Evolutionary conservation across 2,329 filamentous ascomycete species (phyloP).

Genomic region (Cyphellophora attinorum): DNA sequence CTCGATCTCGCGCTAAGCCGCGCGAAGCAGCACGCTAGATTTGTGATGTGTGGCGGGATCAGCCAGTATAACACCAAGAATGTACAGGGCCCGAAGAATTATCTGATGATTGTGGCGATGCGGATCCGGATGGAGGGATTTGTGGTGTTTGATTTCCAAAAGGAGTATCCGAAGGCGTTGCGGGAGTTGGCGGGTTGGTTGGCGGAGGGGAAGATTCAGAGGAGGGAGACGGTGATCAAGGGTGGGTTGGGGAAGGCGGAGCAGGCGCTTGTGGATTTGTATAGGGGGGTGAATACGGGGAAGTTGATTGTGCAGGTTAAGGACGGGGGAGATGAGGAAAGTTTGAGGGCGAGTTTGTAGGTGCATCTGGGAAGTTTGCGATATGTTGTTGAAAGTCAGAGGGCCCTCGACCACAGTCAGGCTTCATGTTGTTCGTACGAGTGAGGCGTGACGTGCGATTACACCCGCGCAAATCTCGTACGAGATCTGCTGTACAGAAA

Average conservation of each 20-base stretch:
- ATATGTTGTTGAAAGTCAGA: too few species aligned
- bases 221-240: conserved; percentile 60
- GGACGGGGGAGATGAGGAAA: conserved; percentile 20
- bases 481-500: too few species aligned
- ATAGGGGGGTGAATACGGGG: conserved; percentile 61
- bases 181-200: conserved; percentile 58
- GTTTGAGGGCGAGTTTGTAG: conserved; percentile 10
- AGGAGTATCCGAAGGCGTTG: conserved; percentile 48
- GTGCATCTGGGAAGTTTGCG: too few species aligned
- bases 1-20: conserved; percentile 55
- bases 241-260: conserved; percentile 60
- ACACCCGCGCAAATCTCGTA: too few species aligned
- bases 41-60: conserved; percentile 64
- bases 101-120: conserved; percentile 44
- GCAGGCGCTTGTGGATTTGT: conserved; percentile 53
- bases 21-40: conserved; percentile 54
- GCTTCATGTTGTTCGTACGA: too few species aligned
- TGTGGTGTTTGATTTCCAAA: conserved; percentile 59
- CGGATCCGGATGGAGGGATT: conserved; percentile 59
- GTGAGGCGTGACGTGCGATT: too few species aligned
- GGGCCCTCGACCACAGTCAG: too few species aligned
- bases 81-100: conserved; percentile 48
- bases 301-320: conserved; percentile 44
- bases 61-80: conserved; percentile 56
- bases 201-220: conserved; percentile 61